Evolutionary conservation across 2,329 filamentous ascomycete species (phyloP).

Genomic region (Talaromyces sp.): DNA sequence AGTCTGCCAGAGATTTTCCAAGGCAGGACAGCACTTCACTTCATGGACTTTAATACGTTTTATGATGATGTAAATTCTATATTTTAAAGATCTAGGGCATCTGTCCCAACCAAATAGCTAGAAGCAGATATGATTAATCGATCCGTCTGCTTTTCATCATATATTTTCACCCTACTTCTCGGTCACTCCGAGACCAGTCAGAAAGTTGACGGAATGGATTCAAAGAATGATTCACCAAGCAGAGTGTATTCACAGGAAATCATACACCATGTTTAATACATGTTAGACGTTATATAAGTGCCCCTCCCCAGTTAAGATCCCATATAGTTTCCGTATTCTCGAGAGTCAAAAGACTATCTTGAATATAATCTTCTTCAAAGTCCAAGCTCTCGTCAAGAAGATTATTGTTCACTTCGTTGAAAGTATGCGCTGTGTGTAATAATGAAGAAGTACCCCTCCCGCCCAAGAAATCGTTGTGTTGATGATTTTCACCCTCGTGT

Average conservation of each 20-base stretch:
- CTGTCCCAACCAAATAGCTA: background rate
- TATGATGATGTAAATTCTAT: background rate
- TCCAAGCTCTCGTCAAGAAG: background rate
- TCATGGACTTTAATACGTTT: background rate
- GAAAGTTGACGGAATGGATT: background rate
- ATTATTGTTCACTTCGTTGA: background rate
- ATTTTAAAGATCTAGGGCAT: background rate
- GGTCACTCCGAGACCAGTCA: background rate
- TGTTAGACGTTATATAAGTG: background rate
- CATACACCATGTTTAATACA: background rate
- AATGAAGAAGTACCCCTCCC: background rate
- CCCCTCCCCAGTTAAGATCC: background rate
- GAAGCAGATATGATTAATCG: background rate
- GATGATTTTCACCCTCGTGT: background rate
- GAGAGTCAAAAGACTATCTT: background rate
- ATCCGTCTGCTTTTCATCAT: background rate
- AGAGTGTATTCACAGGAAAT: background rate
- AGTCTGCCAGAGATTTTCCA: background rate
- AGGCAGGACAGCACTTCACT: background rate
- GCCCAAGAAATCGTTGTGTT: background rate
- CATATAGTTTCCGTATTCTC: background rate
- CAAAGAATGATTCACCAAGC: background rate
- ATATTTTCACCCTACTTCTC: background rate
- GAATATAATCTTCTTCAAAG: background rate
- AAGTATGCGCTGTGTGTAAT: background rate